A percentile compares a stretch with the other conserved stretches of the same genome.
phyloP scores from a whole-genome alignment of 495 filamentous ascomycete genomes.

The Aspergillus egyptiacus region DNA sequence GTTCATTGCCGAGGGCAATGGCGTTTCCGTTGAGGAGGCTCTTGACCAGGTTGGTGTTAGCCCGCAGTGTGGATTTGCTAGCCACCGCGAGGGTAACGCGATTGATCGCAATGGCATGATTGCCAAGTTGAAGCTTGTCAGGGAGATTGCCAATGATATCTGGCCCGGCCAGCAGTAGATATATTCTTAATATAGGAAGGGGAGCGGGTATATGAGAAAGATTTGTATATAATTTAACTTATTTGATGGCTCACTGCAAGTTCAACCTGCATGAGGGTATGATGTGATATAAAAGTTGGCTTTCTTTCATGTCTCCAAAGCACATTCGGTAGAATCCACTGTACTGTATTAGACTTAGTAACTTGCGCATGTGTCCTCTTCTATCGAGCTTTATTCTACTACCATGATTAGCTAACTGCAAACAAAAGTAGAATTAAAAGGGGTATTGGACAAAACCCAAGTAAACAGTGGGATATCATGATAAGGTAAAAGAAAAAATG shows the following conservation, averaged over 20 bases:
- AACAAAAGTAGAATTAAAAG: conserved; percentile 22
- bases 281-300: not conserved
- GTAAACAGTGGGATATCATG: conserved; percentile 37
- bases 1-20: conserved; percentile 63
- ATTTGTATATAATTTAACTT: conserved; percentile 10
- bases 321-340: too few species aligned
- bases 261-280: not conserved
- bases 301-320: too few species aligned
- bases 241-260: not conserved
- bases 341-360: too few species aligned
- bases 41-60: conserved; percentile 63
- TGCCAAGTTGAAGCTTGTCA: conserved; percentile 60
- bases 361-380: too few species aligned
- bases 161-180: conserved; percentile 57
- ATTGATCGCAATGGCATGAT: conserved; percentile 62
- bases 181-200: not conserved
- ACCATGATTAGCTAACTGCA: conserved; percentile 3
- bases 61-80: conserved; percentile 78
- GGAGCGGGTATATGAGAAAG: not conserved
- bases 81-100: conserved; percentile 62
- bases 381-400: too few species aligned
- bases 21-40: conserved; percentile 56
- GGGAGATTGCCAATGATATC: conserved; percentile 64
- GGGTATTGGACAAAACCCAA: conserved; percentile 23
- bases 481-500: conserved; percentile 19